Percentiles rank a stretch among this genome's conserved stretches.
phyloP scores from a whole-genome alignment of 1,139 yeast species.

The Geotrichum siamense region DNA sequence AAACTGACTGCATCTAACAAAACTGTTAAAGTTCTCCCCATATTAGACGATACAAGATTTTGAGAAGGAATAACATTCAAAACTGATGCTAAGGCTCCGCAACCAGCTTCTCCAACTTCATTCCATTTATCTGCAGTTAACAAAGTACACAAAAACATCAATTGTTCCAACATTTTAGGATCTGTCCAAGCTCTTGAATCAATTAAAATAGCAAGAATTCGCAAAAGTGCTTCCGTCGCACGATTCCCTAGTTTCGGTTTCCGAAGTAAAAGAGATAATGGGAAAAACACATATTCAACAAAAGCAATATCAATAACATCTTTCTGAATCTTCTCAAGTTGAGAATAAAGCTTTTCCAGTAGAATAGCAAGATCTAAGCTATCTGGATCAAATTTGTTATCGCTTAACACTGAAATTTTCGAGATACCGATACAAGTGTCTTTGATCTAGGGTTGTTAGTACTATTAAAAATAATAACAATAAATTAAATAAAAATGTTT shows the following conservation, averaged over 20 bases:
- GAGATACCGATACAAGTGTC: conserved; percentile 40
- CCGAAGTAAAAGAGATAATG: conserved; percentile 47
- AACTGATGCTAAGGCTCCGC: conserved; percentile 27
- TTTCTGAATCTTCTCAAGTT: conserved; percentile 18
- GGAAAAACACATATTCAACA: conserved; percentile 59
- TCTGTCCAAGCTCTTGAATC: conserved; percentile 41
- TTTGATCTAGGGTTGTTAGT: conserved; percentile 15
- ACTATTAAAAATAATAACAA: neutral
- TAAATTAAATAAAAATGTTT: neutral
- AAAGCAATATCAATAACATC: conserved; percentile 36
- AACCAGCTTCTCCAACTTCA: conserved; percentile 42
- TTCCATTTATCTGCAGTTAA: conserved; percentile 36
- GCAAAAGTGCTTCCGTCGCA: conserved; percentile 40
- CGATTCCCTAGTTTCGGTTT: conserved; percentile 38
- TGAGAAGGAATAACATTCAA: neutral
- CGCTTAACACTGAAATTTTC: conserved; percentile 38
- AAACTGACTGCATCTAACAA: conserved; percentile 35
- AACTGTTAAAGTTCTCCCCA: conserved; percentile 45
- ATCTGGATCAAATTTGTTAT: conserved; percentile 31
- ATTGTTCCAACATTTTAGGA: conserved; percentile 41
- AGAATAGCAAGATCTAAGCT: conserved; percentile 31
- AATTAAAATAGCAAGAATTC: conserved; percentile 39
- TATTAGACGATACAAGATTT: neutral
- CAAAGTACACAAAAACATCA: conserved; percentile 44
- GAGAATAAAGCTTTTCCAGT: conserved; percentile 23